A percentile compares a stretch with the other conserved stretches of the same genome.
Evolutionary conservation across 495 filamentous ascomycete species (phyloP).

Genomic region (Xylaria acuta): DNA sequence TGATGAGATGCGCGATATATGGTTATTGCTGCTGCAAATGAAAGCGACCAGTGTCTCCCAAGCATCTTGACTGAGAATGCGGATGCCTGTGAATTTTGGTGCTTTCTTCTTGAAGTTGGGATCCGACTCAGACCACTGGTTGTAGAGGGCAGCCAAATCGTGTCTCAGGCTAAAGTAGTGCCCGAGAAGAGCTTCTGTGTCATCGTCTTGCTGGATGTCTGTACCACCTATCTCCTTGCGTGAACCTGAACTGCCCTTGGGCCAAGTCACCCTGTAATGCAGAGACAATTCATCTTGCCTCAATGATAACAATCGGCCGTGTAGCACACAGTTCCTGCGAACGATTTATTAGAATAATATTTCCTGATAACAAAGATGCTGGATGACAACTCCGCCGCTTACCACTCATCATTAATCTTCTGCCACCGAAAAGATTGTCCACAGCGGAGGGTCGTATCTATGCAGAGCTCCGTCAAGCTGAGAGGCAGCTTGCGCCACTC

Average conservation of each 20-base stretch:
- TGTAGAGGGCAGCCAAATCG: slow-evolving; percentile 76
- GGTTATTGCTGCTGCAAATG: slow-evolving; percentile 99
- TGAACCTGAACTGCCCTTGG: slow-evolving; percentile 38
- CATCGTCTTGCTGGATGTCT: slow-evolving; percentile 54
- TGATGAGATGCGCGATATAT: slow-evolving; percentile 90
- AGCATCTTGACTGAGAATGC: slow-evolving; percentile 93
- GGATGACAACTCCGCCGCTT: background rate
- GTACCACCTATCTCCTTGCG: slow-evolving; percentile 32
- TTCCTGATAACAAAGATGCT: background rate
- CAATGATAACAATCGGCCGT: slow-evolving; percentile 82
- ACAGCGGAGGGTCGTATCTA: slow-evolving; percentile 88
- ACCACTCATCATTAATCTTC: slow-evolving; percentile 85
- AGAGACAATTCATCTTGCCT: slow-evolving; percentile 80
- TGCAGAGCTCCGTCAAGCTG: slow-evolving; percentile 80
- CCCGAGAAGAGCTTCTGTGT: slow-evolving; percentile 69
- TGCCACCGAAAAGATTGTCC: slow-evolving; percentile 96
- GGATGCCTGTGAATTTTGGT: slow-evolving; percentile 85
- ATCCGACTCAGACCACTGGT: slow-evolving; percentile 85
- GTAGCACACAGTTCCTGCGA: slow-evolving; percentile 76
- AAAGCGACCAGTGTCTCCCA: slow-evolving; percentile 96
- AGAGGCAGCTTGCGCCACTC: slow-evolving; percentile 86
- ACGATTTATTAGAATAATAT: slow-evolving; percentile 6
- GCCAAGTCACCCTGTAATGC: slow-evolving; percentile 78
- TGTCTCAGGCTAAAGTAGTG: slow-evolving; percentile 84
- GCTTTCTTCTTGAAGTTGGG: slow-evolving; percentile 90